Conservation (phyloP, 2,329 filamentous ascomycete genomes). For the Neonectria neomacrospora region DNA sequence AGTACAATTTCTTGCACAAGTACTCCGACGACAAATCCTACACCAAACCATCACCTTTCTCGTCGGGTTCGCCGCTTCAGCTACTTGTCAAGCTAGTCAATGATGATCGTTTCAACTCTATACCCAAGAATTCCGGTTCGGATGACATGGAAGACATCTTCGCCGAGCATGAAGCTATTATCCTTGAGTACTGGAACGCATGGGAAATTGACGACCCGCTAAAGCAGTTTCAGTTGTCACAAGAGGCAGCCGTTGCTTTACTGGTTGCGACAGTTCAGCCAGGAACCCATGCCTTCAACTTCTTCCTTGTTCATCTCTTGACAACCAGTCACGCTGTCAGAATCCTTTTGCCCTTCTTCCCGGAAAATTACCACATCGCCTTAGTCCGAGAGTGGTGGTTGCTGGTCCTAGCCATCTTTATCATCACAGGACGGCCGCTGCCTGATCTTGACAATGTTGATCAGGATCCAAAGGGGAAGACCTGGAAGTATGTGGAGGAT, state of each 20-base stretch:
- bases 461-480: slow-evolving; percentile 68
- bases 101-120: slow-evolving; percentile 76
- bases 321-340: slow-evolving; percentile 89
- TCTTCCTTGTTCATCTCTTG: slow-evolving; percentile 83
- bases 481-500: slow-evolving; percentile 81
- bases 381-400: slow-evolving; percentile 93
- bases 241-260: slow-evolving; percentile 70
- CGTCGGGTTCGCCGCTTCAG: slow-evolving; percentile 71
- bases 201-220: slow-evolving; percentile 79
- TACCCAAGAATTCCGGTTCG: slow-evolving; percentile 68
- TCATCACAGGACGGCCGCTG: slow-evolving; percentile 77
- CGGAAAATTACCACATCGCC: slow-evolving; percentile 75
- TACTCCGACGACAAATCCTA: slow-evolving; percentile 80
- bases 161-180: slow-evolving; percentile 71
- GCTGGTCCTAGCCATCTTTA: slow-evolving; percentile 80
- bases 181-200: slow-evolving; percentile 91
- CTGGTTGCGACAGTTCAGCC: slow-evolving; percentile 69
- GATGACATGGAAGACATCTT: slow-evolving; percentile 77
- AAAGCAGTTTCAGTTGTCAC: slow-evolving; percentile 79
- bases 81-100: slow-evolving; percentile 75
- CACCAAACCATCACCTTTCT: slow-evolving; percentile 70
- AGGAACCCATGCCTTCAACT: slow-evolving; percentile 77
- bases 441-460: slow-evolving; percentile 75
- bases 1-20: slow-evolving; percentile 70
- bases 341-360: slow-evolving; percentile 83